phyloP scores from a whole-genome alignment of 2,329 filamentous ascomycete species.

The Pyrenophora tritici-repentis region DNA sequence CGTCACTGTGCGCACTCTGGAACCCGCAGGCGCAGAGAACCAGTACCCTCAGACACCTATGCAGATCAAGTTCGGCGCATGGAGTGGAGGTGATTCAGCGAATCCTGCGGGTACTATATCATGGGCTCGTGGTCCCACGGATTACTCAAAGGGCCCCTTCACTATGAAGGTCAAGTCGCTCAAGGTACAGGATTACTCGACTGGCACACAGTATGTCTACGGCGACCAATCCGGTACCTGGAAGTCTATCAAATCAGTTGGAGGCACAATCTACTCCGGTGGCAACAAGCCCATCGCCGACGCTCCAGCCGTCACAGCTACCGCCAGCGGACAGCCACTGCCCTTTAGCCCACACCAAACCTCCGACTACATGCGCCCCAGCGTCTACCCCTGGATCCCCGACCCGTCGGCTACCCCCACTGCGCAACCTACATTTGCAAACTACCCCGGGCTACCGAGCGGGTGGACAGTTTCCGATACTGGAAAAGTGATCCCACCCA shows the following conservation, averaged over 20 bases:
- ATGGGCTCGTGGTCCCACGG: constrained; percentile 85
- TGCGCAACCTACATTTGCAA: constrained; percentile 51
- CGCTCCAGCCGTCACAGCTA: constrained; percentile 67
- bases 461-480: constrained; percentile 80
- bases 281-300: constrained; percentile 59
- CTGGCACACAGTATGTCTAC: constrained; percentile 83
- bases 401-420: constrained; percentile 59
- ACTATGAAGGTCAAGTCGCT: constrained; percentile 81
- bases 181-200: constrained; percentile 87
- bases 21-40: constrained; percentile 67
- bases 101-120: constrained; percentile 82
- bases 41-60: constrained; percentile 96
- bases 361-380: constrained; percentile 52
- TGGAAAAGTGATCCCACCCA: constrained; percentile 78
- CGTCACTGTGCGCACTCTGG: constrained; percentile 75
- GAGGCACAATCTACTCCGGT: constrained; percentile 71
- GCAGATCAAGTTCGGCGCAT: constrained; percentile 89
- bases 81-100: constrained; percentile 84
- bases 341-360: constrained; percentile 69
- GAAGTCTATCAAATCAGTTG: constrained; percentile 80
- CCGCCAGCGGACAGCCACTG: constrained; percentile 66
- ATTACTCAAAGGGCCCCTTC: constrained; percentile 84
- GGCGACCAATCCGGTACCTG: constrained; percentile 77
- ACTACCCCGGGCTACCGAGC: constrained; percentile 67
- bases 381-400: constrained; percentile 66